Percentiles rank a stretch among this genome's conserved stretches.
Conservation (phyloP, 2,329 filamentous ascomycete genomes). For the Calonectria naviculata region DNA sequence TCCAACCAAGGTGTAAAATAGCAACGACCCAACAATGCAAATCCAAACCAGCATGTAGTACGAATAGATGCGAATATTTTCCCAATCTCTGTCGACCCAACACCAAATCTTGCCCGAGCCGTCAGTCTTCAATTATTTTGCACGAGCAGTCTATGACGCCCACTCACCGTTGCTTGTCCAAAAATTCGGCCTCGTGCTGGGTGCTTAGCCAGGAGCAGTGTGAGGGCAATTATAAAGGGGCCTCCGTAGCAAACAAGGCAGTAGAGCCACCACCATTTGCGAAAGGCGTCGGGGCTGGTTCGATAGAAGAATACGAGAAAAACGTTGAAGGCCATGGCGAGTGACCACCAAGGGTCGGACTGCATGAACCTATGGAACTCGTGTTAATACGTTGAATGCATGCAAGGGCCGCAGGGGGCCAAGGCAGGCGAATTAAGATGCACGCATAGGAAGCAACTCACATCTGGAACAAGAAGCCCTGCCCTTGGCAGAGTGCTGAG, state of each 20-base stretch:
- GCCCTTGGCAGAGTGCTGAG: conserved; percentile 70
- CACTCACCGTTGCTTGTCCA: conserved; percentile 66
- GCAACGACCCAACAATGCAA: conserved; percentile 64
- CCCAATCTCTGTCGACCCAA: conserved; percentile 68
- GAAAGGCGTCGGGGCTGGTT: conserved; percentile 74
- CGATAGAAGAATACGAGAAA: conserved; percentile 75
- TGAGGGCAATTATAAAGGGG: conserved; percentile 74
- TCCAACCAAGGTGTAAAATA: conserved; percentile 68
- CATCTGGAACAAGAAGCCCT: conserved; percentile 74
- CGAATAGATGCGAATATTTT: conserved; percentile 67
- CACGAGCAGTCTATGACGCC: not conserved
- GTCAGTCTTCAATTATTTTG: not conserved
- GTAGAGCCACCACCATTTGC: conserved; percentile 79
- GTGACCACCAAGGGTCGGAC: conserved; percentile 80
- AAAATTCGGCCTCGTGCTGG: conserved; percentile 56
- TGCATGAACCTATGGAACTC: conserved; percentile 74
- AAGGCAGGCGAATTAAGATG: not conserved
- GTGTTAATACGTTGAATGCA: not conserved
- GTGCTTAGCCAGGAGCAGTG: conserved; percentile 68
- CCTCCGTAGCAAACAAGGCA: conserved; percentile 77
- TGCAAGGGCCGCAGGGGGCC: not conserved
- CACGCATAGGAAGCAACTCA: conserved; percentile 54
- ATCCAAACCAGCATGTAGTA: conserved; percentile 73
- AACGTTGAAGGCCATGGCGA: conserved; percentile 87
- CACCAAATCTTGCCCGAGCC: conserved; percentile 65